A percentile compares a stretch with the other conserved stretches of the same genome.
phyloP scores from a whole-genome alignment of 495 filamentous ascomycete species.

The Trichoderma parareesei region DNA sequence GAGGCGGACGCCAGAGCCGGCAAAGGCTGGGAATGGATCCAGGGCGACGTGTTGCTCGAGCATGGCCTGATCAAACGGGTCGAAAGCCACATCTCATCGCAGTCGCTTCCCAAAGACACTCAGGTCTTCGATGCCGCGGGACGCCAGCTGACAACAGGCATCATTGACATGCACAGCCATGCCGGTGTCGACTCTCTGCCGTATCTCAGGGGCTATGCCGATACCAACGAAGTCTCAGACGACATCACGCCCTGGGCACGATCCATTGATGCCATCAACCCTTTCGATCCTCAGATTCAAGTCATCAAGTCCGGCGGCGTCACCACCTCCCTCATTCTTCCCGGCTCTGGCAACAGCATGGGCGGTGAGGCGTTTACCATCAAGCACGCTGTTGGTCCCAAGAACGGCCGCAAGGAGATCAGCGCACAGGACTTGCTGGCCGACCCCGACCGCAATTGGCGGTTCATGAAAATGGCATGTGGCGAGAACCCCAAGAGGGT shows the following conservation, averaged over 20 bases:
- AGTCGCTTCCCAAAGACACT: conserved; percentile 26
- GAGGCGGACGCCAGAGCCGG: conserved; percentile 35
- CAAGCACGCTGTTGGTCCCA: conserved; percentile 46
- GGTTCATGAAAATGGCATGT: conserved; percentile 67
- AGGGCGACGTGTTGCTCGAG: conserved; percentile 39
- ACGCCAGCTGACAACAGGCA: conserved; percentile 51
- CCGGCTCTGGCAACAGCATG: conserved; percentile 58
- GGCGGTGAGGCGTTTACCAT: conserved; percentile 58
- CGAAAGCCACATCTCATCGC: conserved; percentile 23
- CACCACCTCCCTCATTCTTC: conserved; percentile 56
- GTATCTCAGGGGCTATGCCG: conserved; percentile 31
- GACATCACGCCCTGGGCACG: conserved; percentile 51
- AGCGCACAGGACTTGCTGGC: conserved; percentile 39
- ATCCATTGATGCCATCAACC: conserved; percentile 46
- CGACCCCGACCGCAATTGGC: conserved; percentile 41
- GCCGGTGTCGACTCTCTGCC: conserved; percentile 39
- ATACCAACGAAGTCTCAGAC: conserved; percentile 43
- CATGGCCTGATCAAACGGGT: conserved; percentile 41
- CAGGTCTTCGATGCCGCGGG: conserved; percentile 45
- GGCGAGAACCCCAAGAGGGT: conserved; percentile 55
- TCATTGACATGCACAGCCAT: conserved; percentile 64
- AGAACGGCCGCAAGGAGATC: conserved; percentile 44
- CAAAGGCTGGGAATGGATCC: conserved; percentile 36
- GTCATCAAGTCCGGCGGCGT: conserved; percentile 63
- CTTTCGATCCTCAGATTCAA: conserved; percentile 44